These are phyloP conservation scores for Firmiana major DNA, from an alignment of 345 rosid genomes.

Conservation along the genomic window DNA sequence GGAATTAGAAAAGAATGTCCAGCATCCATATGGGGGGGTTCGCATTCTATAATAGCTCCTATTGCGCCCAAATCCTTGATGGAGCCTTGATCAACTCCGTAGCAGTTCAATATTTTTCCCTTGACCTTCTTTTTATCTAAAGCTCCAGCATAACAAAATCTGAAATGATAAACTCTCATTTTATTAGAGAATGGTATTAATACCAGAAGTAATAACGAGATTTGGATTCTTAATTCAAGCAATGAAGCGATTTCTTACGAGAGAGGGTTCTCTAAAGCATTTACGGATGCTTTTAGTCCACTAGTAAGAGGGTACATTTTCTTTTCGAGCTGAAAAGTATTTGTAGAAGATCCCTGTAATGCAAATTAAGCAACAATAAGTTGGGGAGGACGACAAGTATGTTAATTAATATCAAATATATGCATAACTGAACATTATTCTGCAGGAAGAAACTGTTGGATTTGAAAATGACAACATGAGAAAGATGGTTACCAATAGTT, in stretches of 20 bases:
- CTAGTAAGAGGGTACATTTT: not conserved
- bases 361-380: not conserved
- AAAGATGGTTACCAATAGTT: not conserved
- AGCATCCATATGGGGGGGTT: rapidly evolving
- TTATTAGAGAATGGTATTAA: not conserved
- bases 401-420: too few relatives aligned
- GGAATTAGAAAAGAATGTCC: rapidly evolving
- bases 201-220: too few relatives aligned
- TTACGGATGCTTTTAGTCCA: not conserved
- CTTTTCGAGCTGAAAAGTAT: not conserved
- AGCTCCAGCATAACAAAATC: too few relatives aligned
- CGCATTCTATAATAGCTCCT: not conserved
- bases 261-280: too few relatives aligned
- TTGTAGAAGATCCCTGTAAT: not conserved
- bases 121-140: not conserved
- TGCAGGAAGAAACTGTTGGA: too few relatives aligned
- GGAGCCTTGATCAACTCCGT: rapidly evolving
- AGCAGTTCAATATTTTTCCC: not conserved
- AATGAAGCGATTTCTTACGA: too few relatives aligned
- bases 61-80: not conserved
- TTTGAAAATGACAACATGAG: not conserved
- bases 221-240: too few relatives aligned
- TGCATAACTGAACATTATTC: too few relatives aligned
- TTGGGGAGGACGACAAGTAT: not conserved
- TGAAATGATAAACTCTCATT: too few relatives aligned